Conservation (phyloP, 1,284 basidiomycete species). For the Leccinum solheimii region DNA sequence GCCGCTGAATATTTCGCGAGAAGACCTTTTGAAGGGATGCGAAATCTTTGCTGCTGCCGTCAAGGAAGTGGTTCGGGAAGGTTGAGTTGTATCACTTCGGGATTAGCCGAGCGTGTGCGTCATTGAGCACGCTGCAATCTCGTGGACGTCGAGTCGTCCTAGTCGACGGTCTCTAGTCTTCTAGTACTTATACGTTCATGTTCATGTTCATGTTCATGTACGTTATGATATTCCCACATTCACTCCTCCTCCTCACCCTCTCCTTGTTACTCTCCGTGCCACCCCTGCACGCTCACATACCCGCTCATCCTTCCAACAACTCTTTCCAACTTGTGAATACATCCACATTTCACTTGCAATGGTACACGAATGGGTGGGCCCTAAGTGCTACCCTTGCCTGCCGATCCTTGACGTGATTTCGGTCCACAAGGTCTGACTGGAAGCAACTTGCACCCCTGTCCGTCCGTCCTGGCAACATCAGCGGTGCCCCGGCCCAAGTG, state of each 20-base stretch:
- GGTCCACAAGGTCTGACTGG: slow-evolving; percentile 44
- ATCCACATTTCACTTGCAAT: slow-evolving; percentile 61
- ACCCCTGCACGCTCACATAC: slow-evolving; percentile 54
- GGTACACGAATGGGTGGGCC: slow-evolving; percentile 55
- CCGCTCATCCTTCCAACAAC: slow-evolving; percentile 70
- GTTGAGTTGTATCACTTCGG: slow-evolving; percentile 26
- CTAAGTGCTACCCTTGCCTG: slow-evolving; percentile 1
- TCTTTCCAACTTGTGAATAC: slow-evolving; percentile 50
- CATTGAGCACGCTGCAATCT: slow-evolving; percentile 15
- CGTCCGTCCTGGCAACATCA: slow-evolving; percentile 42
- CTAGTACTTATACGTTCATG: neutral
- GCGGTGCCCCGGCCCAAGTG: slow-evolving; percentile 54
- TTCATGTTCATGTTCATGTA: neutral
- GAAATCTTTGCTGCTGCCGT: slow-evolving; percentile 63
- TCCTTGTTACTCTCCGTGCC: slow-evolving; percentile 13
- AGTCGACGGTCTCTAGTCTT: slow-evolving; percentile 11
- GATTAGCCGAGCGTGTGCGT: slow-evolving; percentile 3
- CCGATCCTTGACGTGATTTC: slow-evolving; percentile 13
- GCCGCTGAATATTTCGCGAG: slow-evolving; percentile 62
- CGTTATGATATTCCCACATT: neutral
- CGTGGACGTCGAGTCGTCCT: slow-evolving; percentile 13
- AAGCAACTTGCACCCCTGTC: slow-evolving; percentile 62
- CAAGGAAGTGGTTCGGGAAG: slow-evolving; percentile 59
- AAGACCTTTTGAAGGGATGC: slow-evolving; percentile 60
- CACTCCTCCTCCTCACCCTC: neutral